Conservation (phyloP, 108 stramenopile genomes). For the Aurantiochytrium sp. region DNA sequence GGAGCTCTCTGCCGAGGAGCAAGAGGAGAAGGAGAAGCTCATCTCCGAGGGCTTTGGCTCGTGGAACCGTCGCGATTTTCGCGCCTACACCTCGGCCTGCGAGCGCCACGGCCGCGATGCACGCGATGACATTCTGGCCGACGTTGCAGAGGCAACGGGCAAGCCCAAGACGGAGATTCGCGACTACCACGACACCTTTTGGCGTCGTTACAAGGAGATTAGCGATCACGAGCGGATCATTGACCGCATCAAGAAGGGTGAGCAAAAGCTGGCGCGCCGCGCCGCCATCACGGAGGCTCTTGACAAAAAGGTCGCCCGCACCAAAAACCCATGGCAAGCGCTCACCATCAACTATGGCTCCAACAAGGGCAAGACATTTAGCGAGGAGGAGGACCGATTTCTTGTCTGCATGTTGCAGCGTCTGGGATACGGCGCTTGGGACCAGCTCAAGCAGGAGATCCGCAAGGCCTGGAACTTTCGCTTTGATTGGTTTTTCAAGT, state of each 20-base stretch:
- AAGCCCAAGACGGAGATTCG: constrained; percentile 72
- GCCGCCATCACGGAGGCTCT: constrained; percentile 69
- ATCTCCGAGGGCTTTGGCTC: constrained; percentile 81
- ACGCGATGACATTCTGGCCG: constrained; percentile 66
- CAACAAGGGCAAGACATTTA: constrained; percentile 60
- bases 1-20: constrained; percentile 58
- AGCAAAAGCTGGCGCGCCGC: constrained; percentile 70
- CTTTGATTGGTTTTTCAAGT: constrained; percentile 98
- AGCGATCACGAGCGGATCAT: constrained; percentile 72
- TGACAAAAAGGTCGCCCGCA: constrained; percentile 57
- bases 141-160: constrained; percentile 72
- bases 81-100: constrained; percentile 73
- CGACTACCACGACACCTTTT: constrained; percentile 78
- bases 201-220: constrained; percentile 71
- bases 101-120: constrained; percentile 84
- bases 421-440: constrained; percentile 81
- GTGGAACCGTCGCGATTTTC: constrained; percentile 82
- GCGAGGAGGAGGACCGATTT: constrained; percentile 93
- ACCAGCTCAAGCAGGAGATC: constrained; percentile 84
- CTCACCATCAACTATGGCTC: constrained; percentile 70
- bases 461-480: constrained; percentile 87
- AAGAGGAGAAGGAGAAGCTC: constrained; percentile 73
- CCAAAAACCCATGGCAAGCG: constrained; percentile 52
- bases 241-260: constrained; percentile 78
- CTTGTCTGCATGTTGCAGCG: constrained; percentile 85